A percentile compares a stretch with the other conserved stretches of the same genome.
These are phyloP conservation scores for Gaeumannomyces sp. DNA, from an alignment of 2,329 filamentous ascomycete genomes.

Conservation along the genomic window DNA sequence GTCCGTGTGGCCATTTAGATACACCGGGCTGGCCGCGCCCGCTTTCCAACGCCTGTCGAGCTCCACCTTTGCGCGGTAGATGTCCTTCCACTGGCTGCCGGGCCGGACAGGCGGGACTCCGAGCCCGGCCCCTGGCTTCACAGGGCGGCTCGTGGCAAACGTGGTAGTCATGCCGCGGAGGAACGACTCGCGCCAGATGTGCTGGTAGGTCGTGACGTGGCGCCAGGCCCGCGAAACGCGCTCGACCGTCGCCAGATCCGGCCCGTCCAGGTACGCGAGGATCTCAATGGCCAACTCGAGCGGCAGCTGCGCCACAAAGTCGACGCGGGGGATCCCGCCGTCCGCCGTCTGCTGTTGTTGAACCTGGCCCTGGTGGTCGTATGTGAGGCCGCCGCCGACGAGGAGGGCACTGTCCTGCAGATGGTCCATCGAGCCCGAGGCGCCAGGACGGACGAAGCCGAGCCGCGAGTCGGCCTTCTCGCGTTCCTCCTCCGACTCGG, in stretches of 20 bases:
- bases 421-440: neutral
- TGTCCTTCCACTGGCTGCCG: slow-evolving; percentile 75
- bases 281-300: slow-evolving; percentile 54
- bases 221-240: slow-evolving; percentile 48
- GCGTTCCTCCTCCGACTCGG: slow-evolving; percentile 24
- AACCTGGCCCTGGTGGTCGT: neutral
- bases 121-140: slow-evolving; percentile 48
- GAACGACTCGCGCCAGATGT: slow-evolving; percentile 60
- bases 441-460: neutral
- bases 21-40: slow-evolving; percentile 73
- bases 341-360: slow-evolving; percentile 19
- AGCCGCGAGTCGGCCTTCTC: slow-evolving; percentile 9
- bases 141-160: slow-evolving; percentile 49
- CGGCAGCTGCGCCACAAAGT: slow-evolving; percentile 52
- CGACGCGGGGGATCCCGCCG: slow-evolving; percentile 42
- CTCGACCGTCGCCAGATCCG: slow-evolving; percentile 41
- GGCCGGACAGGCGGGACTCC: slow-evolving; percentile 50
- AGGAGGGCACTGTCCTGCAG: slow-evolving; percentile 15
- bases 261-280: slow-evolving; percentile 48
- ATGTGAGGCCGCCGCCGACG: neutral
- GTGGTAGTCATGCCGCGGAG: slow-evolving; percentile 54
- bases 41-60: slow-evolving; percentile 75
- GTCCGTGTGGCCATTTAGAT: slow-evolving; percentile 88
- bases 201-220: slow-evolving; percentile 40
- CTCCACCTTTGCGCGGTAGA: slow-evolving; percentile 71